A percentile compares a stretch with the other conserved stretches of the same genome.
phyloP scores from a whole-genome alignment of 306 rosid genomes.

The Lithocarpus polystachyus region DNA sequence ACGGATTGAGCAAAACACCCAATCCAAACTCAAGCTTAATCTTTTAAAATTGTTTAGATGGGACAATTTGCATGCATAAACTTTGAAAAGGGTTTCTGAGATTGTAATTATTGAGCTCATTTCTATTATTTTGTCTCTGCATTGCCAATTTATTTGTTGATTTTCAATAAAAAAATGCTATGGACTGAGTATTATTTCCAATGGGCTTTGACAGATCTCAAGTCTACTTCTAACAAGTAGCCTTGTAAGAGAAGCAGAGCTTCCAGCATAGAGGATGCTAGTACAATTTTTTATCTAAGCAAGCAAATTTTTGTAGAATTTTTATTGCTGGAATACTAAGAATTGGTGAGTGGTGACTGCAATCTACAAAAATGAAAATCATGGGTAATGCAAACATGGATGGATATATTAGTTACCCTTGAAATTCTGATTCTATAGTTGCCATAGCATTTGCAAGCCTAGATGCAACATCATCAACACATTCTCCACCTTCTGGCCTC shows the following conservation, averaged over 20 bases:
- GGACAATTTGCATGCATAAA: background rate
- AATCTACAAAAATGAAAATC: background rate
- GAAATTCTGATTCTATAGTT: constrained; percentile 58
- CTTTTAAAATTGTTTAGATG: background rate
- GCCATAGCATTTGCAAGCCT: constrained; percentile 60
- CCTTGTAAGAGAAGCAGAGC: background rate
- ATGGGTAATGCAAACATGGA: background rate
- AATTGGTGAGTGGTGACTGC: background rate
- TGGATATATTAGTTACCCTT: constrained; percentile 48
- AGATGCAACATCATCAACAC: constrained; percentile 78
- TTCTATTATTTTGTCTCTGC: background rate
- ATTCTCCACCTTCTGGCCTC: constrained; percentile 87
- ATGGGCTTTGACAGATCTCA: background rate
- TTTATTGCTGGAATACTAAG: background rate
- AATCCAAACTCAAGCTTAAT: no score
- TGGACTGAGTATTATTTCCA: background rate
- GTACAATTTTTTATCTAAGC: background rate
- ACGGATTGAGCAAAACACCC: no score
- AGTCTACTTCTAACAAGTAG: background rate
- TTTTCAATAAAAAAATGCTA: background rate
- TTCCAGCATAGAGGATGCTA: background rate
- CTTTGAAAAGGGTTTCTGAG: background rate
- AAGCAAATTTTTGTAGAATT: background rate
- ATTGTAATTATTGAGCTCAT: background rate
- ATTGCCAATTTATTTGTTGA: background rate